These are phyloP conservation scores for Dysphania ambrosioides DNA, from an alignment of 148 eudicot genomes.

Conservation along the genomic window DNA sequence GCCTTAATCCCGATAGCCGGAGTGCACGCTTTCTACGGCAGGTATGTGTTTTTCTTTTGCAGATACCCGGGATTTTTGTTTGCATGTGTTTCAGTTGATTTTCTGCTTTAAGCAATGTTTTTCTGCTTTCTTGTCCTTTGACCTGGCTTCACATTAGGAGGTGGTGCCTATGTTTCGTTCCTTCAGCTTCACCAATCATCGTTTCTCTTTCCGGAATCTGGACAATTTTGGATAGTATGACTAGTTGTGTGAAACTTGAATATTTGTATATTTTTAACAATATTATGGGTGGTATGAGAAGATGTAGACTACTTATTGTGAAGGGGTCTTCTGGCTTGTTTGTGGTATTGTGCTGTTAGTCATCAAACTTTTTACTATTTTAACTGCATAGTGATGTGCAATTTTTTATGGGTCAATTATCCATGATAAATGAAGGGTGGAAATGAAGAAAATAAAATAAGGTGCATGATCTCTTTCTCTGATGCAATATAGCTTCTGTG, in stretches of 20 bases:
- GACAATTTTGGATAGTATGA: not conserved
- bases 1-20: slow-evolving; percentile 76
- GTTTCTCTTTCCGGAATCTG: not conserved
- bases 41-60: slow-evolving; percentile 38
- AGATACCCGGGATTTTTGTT: not conserved
- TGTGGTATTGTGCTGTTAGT: not conserved
- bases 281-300: not conserved
- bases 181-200: not conserved
- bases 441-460: not conserved
- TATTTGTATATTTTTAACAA: not conserved
- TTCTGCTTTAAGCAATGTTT: not conserved
- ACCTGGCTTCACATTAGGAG: not conserved
- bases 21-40: slow-evolving; percentile 78
- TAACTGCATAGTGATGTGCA: not conserved
- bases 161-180: not conserved
- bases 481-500: not conserved
- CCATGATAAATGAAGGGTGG: not conserved
- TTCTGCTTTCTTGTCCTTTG: not conserved
- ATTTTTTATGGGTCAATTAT: not conserved
- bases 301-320: not conserved
- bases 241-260: not conserved
- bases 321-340: not conserved
- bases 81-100: not conserved
- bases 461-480: not conserved
- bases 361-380: not conserved